These are phyloP conservation scores for Papiliotrema laurentii DNA, from an alignment of 1,284 basidiomycete species.

Conservation along the genomic window DNA sequence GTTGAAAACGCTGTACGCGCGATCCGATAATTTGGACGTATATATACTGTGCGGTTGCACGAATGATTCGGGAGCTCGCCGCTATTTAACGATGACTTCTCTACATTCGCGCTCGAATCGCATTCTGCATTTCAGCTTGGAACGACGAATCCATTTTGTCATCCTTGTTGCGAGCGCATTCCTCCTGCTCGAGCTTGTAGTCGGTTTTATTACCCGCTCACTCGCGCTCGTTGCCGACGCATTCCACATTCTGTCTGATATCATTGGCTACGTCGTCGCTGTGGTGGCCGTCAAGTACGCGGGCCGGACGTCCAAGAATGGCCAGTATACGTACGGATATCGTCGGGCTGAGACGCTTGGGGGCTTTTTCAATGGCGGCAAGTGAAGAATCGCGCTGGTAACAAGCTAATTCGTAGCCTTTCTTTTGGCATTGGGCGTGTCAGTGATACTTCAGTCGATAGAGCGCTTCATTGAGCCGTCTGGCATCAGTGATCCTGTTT, in stretches of 20 bases:
- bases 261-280: neutral
- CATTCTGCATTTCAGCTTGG: neutral
- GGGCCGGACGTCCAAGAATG: neutral
- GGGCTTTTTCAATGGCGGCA: neutral
- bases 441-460: conserved; percentile 9
- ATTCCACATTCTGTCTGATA: conserved; percentile 1
- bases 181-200: neutral
- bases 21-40: no score
- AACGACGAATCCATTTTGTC: neutral
- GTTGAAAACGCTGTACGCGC: no score
- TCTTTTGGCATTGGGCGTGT: conserved; percentile 9
- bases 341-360: neutral
- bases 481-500: conserved; percentile 5
- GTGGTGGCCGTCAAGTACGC: neutral
- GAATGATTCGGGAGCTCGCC: neutral
- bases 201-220: neutral
- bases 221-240: neutral
- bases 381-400: neutral
- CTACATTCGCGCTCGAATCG: neutral
- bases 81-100: neutral
- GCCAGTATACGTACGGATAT: neutral
- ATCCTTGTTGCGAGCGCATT: neutral
- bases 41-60: neutral
- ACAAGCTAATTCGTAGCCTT: neutral
- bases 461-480: conserved; percentile 8